Percentiles rank a stretch among this genome's conserved stretches.
These are phyloP conservation scores for Colletotrichum nymphaeae DNA, from an alignment of 2,329 filamentous ascomycete species.

Conservation along the genomic window DNA sequence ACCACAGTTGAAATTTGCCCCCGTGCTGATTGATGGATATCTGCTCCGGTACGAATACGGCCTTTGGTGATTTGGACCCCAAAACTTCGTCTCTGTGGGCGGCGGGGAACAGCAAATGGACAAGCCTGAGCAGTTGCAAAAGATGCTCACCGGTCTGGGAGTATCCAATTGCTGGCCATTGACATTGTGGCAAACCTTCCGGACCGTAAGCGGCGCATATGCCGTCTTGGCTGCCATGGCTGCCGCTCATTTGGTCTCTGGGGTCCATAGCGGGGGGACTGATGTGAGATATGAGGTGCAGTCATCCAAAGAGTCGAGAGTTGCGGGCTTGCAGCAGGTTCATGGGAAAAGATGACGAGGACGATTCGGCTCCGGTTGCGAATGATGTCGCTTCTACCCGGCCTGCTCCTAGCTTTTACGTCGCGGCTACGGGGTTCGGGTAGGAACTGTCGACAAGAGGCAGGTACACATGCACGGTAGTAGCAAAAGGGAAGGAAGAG, in stretches of 20 bases:
- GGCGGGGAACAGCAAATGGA: neutral
- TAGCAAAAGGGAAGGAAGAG: neutral
- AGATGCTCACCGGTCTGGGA: neutral
- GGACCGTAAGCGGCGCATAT: constrained; percentile 16
- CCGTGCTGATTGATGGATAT: neutral
- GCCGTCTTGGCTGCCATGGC: constrained; percentile 19
- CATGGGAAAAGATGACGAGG: neutral
- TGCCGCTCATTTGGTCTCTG: constrained; percentile 16
- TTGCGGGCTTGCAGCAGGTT: neutral
- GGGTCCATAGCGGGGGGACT: neutral
- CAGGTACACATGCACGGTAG: neutral
- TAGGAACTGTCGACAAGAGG: neutral
- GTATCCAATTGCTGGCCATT: neutral
- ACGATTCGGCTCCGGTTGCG: neutral
- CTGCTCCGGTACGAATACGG: neutral
- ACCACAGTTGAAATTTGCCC: neutral
- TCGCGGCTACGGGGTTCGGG: neutral
- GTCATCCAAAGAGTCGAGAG: neutral
- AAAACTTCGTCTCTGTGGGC: neutral
- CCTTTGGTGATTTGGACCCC: neutral
- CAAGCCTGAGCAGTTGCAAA: neutral
- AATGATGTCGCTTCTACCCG: neutral
- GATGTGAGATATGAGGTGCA: constrained; percentile 23
- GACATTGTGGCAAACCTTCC: neutral
- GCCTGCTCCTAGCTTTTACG: neutral